Conservation (phyloP, 129 eudicot species). For the Arctium minus region DNA sequence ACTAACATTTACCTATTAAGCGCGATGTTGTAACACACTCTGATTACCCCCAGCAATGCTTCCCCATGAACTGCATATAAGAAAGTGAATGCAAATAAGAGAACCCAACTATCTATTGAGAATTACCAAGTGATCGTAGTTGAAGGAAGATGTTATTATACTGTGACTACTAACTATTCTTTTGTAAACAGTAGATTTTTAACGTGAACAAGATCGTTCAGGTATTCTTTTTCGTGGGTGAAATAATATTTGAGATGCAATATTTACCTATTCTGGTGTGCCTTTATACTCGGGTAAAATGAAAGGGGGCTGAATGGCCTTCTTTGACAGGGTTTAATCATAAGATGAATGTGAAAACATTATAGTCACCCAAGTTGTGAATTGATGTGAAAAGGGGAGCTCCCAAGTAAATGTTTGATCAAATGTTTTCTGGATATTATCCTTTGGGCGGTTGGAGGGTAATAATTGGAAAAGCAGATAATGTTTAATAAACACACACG, state of each 20-base stretch:
- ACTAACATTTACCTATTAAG: slow-evolving; percentile 70
- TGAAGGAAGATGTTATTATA: neutral
- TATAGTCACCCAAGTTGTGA: neutral
- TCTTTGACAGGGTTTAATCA: neutral
- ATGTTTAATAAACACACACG: neutral
- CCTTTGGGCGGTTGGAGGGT: neutral
- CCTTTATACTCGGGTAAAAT: neutral
- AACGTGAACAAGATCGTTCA: neutral
- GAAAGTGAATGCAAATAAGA: slow-evolving; percentile 2
- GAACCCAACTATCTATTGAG: neutral
- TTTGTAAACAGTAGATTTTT: neutral
- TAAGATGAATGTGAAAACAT: neutral
- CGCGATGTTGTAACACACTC: slow-evolving; percentile 96
- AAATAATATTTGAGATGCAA: neutral
- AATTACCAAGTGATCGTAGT: neutral
- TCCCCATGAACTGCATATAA: slow-evolving; percentile 92
- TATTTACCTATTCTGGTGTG: neutral
- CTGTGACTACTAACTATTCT: neutral
- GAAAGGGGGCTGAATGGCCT: neutral
- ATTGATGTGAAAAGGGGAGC: neutral
- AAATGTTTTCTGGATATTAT: neutral
- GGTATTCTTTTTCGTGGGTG: neutral
- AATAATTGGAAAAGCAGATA: neutral
- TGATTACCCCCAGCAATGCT: slow-evolving; percentile 80
- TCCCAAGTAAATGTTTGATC: neutral